phyloP scores from a whole-genome alignment of 768 basidiomycete species.

The Leucocoprinus sp. region DNA sequence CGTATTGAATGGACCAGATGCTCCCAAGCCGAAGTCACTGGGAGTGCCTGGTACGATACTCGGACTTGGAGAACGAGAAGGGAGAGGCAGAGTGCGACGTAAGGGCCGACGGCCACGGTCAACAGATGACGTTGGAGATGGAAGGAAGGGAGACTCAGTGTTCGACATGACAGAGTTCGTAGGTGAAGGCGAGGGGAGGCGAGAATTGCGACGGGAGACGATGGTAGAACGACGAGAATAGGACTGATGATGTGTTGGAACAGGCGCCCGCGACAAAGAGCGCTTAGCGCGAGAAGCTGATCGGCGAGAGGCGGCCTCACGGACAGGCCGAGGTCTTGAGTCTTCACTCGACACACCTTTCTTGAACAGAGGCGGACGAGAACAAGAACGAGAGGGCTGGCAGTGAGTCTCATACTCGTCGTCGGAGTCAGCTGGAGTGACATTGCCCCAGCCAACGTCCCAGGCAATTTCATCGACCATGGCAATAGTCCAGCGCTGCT shows the following conservation, averaged over 20 bases:
- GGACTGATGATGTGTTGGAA: conserved; percentile 27
- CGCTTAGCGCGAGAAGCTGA: conserved; percentile 35
- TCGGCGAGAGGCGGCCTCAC: conserved; percentile 30
- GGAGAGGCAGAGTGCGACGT: conserved; percentile 13
- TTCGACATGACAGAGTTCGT: conserved; percentile 3
- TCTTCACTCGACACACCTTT: conserved; percentile 20
- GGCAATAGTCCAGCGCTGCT: conserved; percentile 69
- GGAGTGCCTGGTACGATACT: conserved; percentile 41
- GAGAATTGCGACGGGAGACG: conserved; percentile 29
- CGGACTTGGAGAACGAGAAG: conserved; percentile 41
- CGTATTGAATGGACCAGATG: conserved; percentile 12
- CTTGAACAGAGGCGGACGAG: conserved; percentile 10
- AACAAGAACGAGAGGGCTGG: conserved; percentile 16
- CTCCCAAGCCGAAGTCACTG: conserved; percentile 20
- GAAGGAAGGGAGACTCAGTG: conserved; percentile 20
- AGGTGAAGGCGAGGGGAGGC: conserved; percentile 16
- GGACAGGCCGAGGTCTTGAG: conserved; percentile 18
- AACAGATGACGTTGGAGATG: conserved; percentile 19
- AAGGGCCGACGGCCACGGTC: conserved; percentile 27
- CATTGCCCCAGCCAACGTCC: conserved; percentile 64
- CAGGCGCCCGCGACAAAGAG: conserved; percentile 44
- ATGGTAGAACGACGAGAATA: conserved; percentile 28
- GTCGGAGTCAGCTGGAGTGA: conserved; percentile 24
- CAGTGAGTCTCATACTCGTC: conserved; percentile 16
- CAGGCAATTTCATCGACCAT: conserved; percentile 76